Conservation (phyloP, 1,284 basidiomycete genomes). For the Pseudozyma thailandica region DNA sequence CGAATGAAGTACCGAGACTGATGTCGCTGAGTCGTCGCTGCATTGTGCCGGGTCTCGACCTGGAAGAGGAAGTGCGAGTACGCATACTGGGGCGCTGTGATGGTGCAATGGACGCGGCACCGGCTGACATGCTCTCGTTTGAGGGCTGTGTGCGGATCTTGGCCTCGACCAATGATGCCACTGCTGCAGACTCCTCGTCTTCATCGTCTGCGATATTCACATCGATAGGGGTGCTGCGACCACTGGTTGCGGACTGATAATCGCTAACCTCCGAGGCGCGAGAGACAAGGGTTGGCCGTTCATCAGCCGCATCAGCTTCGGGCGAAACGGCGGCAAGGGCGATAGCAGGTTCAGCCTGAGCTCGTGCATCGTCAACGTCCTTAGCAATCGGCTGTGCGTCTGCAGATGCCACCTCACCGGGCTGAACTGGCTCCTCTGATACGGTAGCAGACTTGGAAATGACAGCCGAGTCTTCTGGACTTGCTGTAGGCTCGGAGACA, state of each 20-base stretch:
- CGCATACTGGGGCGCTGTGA: conserved; percentile 29
- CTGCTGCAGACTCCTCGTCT: conserved; percentile 15
- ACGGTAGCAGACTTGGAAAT: neutral
- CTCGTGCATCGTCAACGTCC: neutral
- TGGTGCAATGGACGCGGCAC: conserved; percentile 21
- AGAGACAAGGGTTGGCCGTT: conserved; percentile 25
- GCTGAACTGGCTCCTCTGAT: neutral
- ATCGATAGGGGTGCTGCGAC: conserved; percentile 29
- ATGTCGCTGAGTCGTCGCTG: conserved; percentile 54
- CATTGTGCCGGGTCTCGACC: conserved; percentile 40
- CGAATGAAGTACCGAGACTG: conserved; percentile 58
- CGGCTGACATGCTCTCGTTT: conserved; percentile 2
- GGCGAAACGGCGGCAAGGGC: neutral
- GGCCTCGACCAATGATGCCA: conserved; percentile 10
- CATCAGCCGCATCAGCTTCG: too few species aligned
- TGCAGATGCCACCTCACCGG: neutral
- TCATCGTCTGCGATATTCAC: conserved; percentile 12
- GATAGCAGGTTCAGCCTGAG: neutral
- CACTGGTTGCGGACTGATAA: conserved; percentile 42
- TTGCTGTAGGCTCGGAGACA: conserved; percentile 13
- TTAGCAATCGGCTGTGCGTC: neutral
- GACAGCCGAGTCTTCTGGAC: neutral
- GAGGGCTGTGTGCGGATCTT: conserved; percentile 7
- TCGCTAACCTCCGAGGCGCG: conserved; percentile 35
- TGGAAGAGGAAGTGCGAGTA: conserved; percentile 30